phyloP scores from a whole-genome alignment of 371 early-diverging fungal species.

The Aphelidium insulamus region DNA sequence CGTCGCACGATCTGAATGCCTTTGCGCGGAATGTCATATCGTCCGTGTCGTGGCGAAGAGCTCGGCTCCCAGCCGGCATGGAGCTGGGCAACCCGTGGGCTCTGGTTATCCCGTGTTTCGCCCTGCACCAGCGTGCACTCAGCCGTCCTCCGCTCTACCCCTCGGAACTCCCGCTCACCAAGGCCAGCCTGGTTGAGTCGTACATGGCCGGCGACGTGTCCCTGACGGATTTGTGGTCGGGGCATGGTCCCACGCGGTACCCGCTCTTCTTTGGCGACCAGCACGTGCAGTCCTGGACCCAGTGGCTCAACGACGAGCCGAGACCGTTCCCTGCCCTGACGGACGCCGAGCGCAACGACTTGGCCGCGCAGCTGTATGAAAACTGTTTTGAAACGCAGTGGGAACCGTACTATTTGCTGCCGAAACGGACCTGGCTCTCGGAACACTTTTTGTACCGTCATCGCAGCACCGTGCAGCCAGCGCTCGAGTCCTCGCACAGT shows the following conservation, averaged over 20 bases:
- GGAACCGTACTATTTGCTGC: constrained; percentile 39
- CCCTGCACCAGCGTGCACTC: constrained; percentile 22
- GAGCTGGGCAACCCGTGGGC: constrained; percentile 10
- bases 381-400: constrained; percentile 43
- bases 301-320: too few relatives aligned
- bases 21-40: constrained; percentile 8
- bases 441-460: too few relatives aligned
- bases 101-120: constrained; percentile 32
- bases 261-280: constrained; percentile 11
- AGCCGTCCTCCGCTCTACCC: too few relatives aligned
- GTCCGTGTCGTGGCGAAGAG: constrained; percentile 9
- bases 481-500: too few relatives aligned
- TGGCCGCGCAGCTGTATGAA: too few relatives aligned
- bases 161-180: too few relatives aligned
- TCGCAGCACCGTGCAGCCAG: too few relatives aligned
- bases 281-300: constrained; percentile 7
- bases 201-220: constrained; percentile 25
- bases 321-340: too few relatives aligned
- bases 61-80: constrained; percentile 2
- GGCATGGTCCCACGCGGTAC: constrained; percentile 30
- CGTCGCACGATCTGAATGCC: constrained; percentile 18
- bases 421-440: too few relatives aligned
- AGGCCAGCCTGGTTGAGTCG: too few relatives aligned
- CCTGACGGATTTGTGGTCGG: constrained; percentile 34
- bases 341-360: too few relatives aligned